Base-by-base conservation (phyloP, 208 protist genomes). In the Trypanosoma boissoni region DNA sequence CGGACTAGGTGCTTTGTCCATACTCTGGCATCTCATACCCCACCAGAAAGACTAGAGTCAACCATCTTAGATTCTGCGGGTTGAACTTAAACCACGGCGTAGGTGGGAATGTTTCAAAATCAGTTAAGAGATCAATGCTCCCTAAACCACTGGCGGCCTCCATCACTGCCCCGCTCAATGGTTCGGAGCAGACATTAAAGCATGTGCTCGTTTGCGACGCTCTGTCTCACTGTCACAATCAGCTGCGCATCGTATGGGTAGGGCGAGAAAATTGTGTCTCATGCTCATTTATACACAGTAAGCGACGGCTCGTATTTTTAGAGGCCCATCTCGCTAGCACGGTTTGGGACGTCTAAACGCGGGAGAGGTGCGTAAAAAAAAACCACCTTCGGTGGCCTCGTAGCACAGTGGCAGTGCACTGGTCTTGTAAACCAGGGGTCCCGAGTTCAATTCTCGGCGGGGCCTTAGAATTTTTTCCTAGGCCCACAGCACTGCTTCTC, bases 391-490 rank as follows among this genome's bases (percentile, higher is more conserved):
- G 51, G 24, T 44, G 69, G 63, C 62, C 64, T 42, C 64, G 36
- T 80, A 80, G 74, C 74, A 74, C 74, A 80, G 74, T 80, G 73
- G 75, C 60, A 81, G 67, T 73, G 67, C 68, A 77, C 61, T 59
- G 44, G 50, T 83, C 72, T 81, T 58, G 77, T 80, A 81, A 81
- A 78, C 50, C 44, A 59, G 64, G 76, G 77, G 73, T 77, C 76
- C 42, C 63, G 69, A 76, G 73, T 79, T 77, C 69, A 59, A 79
- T 77, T 76, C 69, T 72, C 69, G 63, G 48, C 39, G 49, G 52
- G 61, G 70, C 52, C 73, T 74, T 58, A n/a, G n/a, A n/a, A n/a
- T n/a, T n/a, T n/a, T n/a, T n/a, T n/a, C n/a, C n/a, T n/a, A n/a
- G n/a, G n/a, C n/a, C n/a, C n/a, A n/a, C n/a, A n/a, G n/a, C n/a